Evolutionary conservation across 2,329 filamentous ascomycete species (phyloP), one percentile per base, ranked within the genome.

Genomic region (Xylaria sp.): DNA sequence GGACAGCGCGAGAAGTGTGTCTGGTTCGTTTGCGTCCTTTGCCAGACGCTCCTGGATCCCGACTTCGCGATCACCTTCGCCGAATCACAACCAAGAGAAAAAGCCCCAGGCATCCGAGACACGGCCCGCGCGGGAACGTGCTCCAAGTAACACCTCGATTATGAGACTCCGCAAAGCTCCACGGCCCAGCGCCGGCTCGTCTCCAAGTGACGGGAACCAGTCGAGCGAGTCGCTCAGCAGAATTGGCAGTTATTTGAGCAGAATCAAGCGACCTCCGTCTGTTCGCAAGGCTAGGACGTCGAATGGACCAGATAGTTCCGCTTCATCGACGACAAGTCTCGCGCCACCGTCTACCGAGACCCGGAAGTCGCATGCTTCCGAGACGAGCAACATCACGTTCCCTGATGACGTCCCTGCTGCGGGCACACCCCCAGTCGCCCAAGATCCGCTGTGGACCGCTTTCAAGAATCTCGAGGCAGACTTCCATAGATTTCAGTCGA

Each of bases 401-500:
- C 67, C 68, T 2, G 70, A 72, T 2, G 70, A 73, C n/a, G 59
- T 53, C 16, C 16, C 60, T 11, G 18, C 60, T 5, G 34, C 59
- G 34, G 61, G 52, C 39, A 61, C 63, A 47, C 42, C 62, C 10
- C 54, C 69, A 9, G 63, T 58, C 10, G 71, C 75, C 44, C 77
- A 79, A 59, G 83, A 85, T 67, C 76, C 81, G 7, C 73, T 85
- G 19, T 84, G 80, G 80, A 77, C 78, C 4, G 74, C 75, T 2
- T 85, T 85, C 71, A 81, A 80, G 63, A 76, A 76, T 10, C 73
- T 85, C 19, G 82, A 85, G 51, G 69, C 76, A n/a, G 74, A 79
- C 52, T 77, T 73, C 61, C 66, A 70, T 59, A 74, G 74, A 63
- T 95, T 96, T 67, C 82, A 87, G 63, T 79, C 84, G 59, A 95